phyloP scores from a whole-genome alignment of 2,329 filamentous ascomycete species.

The Trichoderma asperellum region DNA sequence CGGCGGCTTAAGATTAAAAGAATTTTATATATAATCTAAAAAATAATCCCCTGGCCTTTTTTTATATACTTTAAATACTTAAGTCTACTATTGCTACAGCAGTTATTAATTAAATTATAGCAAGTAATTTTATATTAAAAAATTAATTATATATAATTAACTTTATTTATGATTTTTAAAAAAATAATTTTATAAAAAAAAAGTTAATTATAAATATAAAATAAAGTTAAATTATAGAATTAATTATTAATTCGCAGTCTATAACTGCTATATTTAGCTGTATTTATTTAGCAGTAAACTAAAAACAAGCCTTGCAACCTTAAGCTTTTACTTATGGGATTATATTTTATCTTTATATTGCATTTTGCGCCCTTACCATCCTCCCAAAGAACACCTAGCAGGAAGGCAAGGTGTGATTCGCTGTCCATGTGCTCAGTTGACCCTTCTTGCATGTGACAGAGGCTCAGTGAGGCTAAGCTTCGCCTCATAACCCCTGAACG shows the following conservation, averaged over 20 bases:
- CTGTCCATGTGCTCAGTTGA: background rate
- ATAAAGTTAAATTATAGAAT: too few species aligned
- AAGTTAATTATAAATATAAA: background rate
- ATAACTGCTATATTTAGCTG: background rate
- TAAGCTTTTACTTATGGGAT: background rate
- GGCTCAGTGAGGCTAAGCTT: background rate
- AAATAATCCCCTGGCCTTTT: background rate
- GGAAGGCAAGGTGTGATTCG: background rate
- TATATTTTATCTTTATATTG: background rate
- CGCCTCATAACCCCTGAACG: background rate
- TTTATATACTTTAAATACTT: slow-evolving; percentile 7
- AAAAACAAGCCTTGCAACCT: background rate
- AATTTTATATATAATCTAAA: background rate
- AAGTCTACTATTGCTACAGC: background rate
- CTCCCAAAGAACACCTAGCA: background rate
- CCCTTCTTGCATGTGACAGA: background rate
- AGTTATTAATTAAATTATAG: too few species aligned
- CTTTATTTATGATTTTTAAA: too few species aligned
- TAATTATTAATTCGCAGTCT: too few species aligned
- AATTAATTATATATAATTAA: too few species aligned
- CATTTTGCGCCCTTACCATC: background rate
- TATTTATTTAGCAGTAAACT: background rate
- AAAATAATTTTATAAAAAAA: background rate
- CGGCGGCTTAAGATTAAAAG: background rate
- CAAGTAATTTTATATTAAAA: too few species aligned